Evolutionary conservation across 116 monocot species (phyloP).

Genomic region (Zostera marina): DNA sequence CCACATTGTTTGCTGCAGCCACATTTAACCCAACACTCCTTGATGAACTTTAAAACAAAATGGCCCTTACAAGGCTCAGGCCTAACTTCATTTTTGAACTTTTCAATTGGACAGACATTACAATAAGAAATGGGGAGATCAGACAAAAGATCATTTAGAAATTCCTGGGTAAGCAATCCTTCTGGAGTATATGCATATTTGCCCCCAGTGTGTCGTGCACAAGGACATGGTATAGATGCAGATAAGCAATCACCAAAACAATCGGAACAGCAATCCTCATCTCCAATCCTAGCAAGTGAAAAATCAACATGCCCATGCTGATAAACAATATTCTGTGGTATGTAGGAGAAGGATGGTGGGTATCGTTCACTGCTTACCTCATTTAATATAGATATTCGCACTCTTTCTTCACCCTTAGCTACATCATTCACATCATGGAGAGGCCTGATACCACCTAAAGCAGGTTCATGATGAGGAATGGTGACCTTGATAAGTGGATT

Average conservation of each 20-base stretch:
- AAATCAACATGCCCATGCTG: constrained; percentile 71
- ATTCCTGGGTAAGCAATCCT: constrained; percentile 45
- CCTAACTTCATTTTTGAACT: constrained; percentile 24
- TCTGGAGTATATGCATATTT: constrained; percentile 68
- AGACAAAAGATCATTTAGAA: constrained; percentile 59
- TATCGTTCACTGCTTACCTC: constrained; percentile 36
- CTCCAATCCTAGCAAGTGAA: constrained; percentile 72
- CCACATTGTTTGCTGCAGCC: constrained; percentile 78
- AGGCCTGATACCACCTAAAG: constrained; percentile 23
- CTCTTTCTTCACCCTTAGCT: constrained; percentile 69
- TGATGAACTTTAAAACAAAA: constrained; percentile 58
- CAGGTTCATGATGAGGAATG: constrained; percentile 17
- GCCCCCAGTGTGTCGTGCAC: constrained; percentile 72
- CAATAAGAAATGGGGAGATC: constrained; percentile 30
- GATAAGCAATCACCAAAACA: constrained; percentile 74
- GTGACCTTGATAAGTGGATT: constrained; percentile 11
- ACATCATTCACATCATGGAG: constrained; percentile 64
- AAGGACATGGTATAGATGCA: constrained; percentile 56
- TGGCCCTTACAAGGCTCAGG: constrained; percentile 63
- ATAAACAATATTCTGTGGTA: constrained; percentile 46
- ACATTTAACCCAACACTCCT: constrained; percentile 96
- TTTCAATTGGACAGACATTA: constrained; percentile 60
- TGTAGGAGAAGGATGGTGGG: constrained; percentile 62
- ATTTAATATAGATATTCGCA: constrained; percentile 56
- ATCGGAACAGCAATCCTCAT: constrained; percentile 69